Percentiles rank a stretch among this genome's conserved stretches.
phyloP scores from a whole-genome alignment of 208 protist genomes.

The Wallacemonas rigidus region DNA sequence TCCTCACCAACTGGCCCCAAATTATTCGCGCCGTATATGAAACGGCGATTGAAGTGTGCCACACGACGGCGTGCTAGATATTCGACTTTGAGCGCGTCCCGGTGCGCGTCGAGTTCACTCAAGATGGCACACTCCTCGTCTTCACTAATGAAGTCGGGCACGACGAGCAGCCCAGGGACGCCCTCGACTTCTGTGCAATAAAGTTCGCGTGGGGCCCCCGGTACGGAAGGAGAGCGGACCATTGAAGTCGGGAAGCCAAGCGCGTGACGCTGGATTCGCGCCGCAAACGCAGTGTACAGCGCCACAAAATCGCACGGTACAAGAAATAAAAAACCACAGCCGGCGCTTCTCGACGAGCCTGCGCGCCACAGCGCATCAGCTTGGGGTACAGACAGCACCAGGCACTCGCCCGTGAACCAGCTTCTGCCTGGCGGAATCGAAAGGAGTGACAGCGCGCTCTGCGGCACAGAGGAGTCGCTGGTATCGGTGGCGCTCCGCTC shows the following conservation, averaged over 20 bases:
- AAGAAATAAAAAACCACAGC: constrained; percentile 33
- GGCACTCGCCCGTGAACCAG: constrained; percentile 11
- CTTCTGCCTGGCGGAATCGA: constrained; percentile 6
- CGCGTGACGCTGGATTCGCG: constrained; percentile 29
- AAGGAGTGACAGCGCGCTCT: neutral
- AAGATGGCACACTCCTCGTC: constrained; percentile 61
- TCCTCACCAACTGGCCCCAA: constrained; percentile 51
- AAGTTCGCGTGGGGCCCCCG: neutral
- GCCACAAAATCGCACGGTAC: constrained; percentile 25
- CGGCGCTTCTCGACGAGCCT: constrained; percentile 26
- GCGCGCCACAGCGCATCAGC: constrained; percentile 26
- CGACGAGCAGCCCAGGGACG: constrained; percentile 59
- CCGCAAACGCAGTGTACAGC: constrained; percentile 3
- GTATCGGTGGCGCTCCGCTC: neutral
- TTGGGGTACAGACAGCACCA: constrained; percentile 24
- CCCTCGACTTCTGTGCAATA: constrained; percentile 21
- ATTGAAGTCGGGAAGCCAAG: neutral
- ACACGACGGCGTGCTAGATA: constrained; percentile 64
- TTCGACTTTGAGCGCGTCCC: constrained; percentile 37
- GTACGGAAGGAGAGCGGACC: neutral
- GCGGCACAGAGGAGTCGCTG: neutral
- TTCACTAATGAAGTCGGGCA: constrained; percentile 59
- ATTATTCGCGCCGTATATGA: constrained; percentile 71
- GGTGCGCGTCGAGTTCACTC: constrained; percentile 35
- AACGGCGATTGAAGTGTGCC: constrained; percentile 80